phyloP scores from a whole-genome alignment of 2,329 filamentous ascomycete genomes.

The Sphaerostilbella broomeana region DNA sequence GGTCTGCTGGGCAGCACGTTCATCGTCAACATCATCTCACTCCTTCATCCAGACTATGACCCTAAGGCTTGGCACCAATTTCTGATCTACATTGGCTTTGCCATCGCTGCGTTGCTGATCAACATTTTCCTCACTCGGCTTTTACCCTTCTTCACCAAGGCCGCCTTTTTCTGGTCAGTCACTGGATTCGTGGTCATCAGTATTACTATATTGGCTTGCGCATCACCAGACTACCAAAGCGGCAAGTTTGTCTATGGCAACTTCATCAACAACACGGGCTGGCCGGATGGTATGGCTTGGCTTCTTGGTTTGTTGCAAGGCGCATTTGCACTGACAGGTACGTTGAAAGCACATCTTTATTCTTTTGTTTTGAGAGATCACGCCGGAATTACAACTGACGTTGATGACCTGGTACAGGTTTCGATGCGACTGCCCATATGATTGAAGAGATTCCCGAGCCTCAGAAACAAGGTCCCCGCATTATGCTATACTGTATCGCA shows the following conservation, averaged over 20 bases:
- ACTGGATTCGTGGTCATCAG: constrained; percentile 62
- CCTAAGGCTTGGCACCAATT: constrained; percentile 64
- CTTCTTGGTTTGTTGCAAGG: constrained; percentile 48
- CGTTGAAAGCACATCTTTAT: background rate
- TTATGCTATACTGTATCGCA: constrained; percentile 58
- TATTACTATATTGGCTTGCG: constrained; percentile 61
- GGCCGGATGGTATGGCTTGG: constrained; percentile 61
- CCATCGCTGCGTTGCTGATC: constrained; percentile 52
- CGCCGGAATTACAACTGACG: no score
- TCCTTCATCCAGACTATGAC: constrained; percentile 53
- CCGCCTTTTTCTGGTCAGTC: constrained; percentile 65
- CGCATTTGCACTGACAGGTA: constrained; percentile 39
- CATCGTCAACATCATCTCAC: constrained; percentile 56
- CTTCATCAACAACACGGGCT: constrained; percentile 63
- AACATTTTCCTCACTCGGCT: constrained; percentile 55
- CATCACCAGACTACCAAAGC: constrained; percentile 57
- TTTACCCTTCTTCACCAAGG: constrained; percentile 60
- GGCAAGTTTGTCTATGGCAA: constrained; percentile 59
- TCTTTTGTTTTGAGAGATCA: background rate
- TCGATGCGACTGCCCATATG: constrained; percentile 45
- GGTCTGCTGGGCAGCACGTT: constrained; percentile 62
- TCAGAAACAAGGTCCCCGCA: constrained; percentile 52
- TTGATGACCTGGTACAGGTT: constrained; percentile 24
- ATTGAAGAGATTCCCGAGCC: constrained; percentile 54
- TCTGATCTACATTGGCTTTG: constrained; percentile 62